These are phyloP conservation scores for Schwanniomyces sp. DNA, from an alignment of 805 yeast species.

Conservation along the genomic window DNA sequence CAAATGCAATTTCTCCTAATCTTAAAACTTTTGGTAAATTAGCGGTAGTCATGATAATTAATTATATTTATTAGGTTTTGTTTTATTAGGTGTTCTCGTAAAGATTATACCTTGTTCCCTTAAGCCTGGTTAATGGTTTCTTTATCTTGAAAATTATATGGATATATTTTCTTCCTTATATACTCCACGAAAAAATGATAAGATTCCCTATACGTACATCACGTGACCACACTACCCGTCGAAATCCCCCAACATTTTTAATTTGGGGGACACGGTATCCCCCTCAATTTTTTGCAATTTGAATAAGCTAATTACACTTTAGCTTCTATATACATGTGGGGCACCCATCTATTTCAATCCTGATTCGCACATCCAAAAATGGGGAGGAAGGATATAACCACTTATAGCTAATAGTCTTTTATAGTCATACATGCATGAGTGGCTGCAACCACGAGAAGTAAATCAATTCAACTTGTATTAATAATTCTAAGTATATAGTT, in stretches of 20 bases:
- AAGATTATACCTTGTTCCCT: no score
- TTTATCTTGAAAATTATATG: not conserved
- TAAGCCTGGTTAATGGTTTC: not conserved
- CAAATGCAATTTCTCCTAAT: constrained; percentile 60
- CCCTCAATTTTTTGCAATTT: not conserved
- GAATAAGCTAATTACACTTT: not conserved
- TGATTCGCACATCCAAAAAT: no score
- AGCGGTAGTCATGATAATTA: not conserved
- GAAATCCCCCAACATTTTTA: not conserved
- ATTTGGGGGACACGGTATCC: not conserved
- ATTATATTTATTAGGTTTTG: no score
- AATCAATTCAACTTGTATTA: not conserved
- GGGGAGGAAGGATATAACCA: no score
- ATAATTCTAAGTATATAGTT: not conserved
- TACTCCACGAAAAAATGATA: not conserved
- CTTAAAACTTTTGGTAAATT: constrained; percentile 57
- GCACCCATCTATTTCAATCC: no score
- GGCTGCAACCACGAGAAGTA: no score
- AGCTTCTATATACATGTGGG: no score
- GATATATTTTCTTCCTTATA: not conserved
- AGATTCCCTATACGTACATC: not conserved
- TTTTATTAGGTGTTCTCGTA: no score
- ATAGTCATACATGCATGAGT: no score
- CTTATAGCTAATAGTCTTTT: no score
- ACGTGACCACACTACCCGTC: not conserved